Evolutionary conservation across 805 yeast species (phyloP).

Genomic region (Kuraishia capsulata): DNA sequence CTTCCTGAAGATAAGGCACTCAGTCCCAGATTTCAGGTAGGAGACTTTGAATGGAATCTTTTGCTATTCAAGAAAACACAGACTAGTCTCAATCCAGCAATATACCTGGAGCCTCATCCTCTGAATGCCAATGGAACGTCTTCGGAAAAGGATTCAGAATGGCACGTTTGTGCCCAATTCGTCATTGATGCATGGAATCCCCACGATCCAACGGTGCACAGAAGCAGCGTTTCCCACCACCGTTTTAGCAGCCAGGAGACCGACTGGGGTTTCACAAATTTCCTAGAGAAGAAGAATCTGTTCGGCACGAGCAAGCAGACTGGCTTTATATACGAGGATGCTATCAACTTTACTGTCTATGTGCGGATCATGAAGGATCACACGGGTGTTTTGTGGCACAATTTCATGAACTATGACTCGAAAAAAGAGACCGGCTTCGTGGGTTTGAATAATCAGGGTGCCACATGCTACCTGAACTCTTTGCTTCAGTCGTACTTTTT

Average conservation of each 20-base stretch:
- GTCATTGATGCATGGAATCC: constrained; percentile 83
- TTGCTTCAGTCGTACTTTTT: constrained; percentile 83
- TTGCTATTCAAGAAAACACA: constrained; percentile 69
- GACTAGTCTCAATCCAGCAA: constrained; percentile 51
- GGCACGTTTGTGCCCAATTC: constrained; percentile 92
- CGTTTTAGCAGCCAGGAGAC: constrained; percentile 67
- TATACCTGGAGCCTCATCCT: constrained; percentile 74
- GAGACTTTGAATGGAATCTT: constrained; percentile 59
- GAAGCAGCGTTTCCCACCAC: constrained; percentile 61
- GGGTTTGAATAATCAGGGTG: constrained; percentile 94
- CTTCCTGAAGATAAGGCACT: constrained; percentile 22
- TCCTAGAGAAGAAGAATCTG: constrained; percentile 49
- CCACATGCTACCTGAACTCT: constrained; percentile 94
- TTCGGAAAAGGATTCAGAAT: constrained; percentile 30
- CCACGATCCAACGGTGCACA: constrained; percentile 48
- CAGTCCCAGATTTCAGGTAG: constrained; percentile 43
- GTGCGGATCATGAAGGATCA: constrained; percentile 76
- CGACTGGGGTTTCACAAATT: constrained; percentile 94
- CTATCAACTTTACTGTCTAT: constrained; percentile 65
- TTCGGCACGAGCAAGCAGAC: constrained; percentile 21
- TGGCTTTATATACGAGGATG: constrained; percentile 38
- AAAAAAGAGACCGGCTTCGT: constrained; percentile 83
- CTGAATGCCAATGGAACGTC: constrained; percentile 9
- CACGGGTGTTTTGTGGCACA: constrained; percentile 93
- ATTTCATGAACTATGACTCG: constrained; percentile 76